These are phyloP conservation scores for Cocos nucifera DNA, from an alignment of 176 grass and related monocot genomes.

Conservation along the genomic window DNA sequence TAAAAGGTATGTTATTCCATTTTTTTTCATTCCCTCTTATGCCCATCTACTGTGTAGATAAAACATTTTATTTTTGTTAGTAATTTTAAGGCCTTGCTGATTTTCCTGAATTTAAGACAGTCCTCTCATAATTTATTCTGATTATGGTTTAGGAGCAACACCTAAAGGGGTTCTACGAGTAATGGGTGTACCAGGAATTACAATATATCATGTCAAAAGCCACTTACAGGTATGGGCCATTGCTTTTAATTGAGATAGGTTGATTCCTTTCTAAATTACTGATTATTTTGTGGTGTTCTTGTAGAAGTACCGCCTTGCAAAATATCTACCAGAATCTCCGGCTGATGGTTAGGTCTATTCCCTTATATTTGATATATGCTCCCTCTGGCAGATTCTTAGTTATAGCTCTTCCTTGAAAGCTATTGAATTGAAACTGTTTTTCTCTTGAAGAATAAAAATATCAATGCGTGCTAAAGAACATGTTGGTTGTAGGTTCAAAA, in stretches of 20 bases:
- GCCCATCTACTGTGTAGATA: too few species aligned
- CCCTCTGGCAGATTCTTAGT: too few species aligned
- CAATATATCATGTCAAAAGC: constrained; percentile 97
- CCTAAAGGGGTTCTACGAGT: constrained; percentile 97
- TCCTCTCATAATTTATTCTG: constrained; percentile 6
- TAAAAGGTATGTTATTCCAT: too few species aligned
- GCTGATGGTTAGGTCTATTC: constrained; percentile 56
- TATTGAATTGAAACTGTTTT: background rate
- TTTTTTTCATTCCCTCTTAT: too few species aligned
- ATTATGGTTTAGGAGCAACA: constrained; percentile 70
- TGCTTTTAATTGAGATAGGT: constrained; percentile 1
- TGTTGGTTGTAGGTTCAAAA: constrained; percentile 57
- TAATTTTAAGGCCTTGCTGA: too few species aligned
- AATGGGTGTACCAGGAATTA: constrained; percentile 96
- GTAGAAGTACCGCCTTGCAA: constrained; percentile 96
- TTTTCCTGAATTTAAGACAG: background rate
- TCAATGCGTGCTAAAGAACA: background rate
- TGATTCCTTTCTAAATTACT: background rate
- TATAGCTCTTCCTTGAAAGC: too few species aligned
- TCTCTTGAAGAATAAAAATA: background rate
- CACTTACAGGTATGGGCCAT: constrained; percentile 68
- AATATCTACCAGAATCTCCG: constrained; percentile 88
- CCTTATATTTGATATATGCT: background rate
- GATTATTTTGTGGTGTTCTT: constrained; percentile 5
- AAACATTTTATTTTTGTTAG: too few species aligned